Evolutionary conservation across 2,329 filamentous ascomycete species (phyloP).

Genomic region (Botrytis galanthina): DNA sequence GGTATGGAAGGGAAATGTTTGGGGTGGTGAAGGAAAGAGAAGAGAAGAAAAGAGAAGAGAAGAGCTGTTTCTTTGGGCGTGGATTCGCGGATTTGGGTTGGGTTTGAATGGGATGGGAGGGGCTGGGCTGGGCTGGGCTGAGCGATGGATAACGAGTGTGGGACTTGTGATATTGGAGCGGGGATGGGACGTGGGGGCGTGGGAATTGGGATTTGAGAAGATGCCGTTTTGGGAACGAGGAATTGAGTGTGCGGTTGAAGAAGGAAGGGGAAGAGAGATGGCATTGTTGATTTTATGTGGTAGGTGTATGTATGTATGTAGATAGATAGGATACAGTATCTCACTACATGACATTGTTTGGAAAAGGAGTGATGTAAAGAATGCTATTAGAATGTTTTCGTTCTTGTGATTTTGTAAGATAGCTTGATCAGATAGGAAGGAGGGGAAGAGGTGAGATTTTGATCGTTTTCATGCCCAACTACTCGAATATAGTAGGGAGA

Average conservation of each 20-base stretch:
- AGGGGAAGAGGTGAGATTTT: neutral
- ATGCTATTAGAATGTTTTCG: neutral
- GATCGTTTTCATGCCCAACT: neutral
- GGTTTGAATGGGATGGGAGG: neutral
- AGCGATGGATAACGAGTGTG: neutral
- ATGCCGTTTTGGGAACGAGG: neutral
- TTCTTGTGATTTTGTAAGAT: neutral
- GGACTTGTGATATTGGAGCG: neutral
- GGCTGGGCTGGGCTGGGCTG: neutral
- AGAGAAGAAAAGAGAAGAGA: neutral
- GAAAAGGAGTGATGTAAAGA: neutral
- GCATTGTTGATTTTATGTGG: neutral
- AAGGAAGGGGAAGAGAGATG: neutral
- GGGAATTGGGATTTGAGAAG: neutral
- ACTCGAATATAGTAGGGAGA: neutral
- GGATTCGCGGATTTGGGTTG: neutral
- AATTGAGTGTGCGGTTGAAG: neutral
- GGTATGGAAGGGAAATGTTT: no score
- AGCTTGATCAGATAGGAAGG: neutral
- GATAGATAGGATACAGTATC: neutral
- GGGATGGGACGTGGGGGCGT: neutral
- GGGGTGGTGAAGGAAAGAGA: neutral
- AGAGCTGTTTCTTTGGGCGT: neutral
- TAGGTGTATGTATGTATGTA: neutral
- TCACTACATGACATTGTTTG: neutral